Evolutionary conservation across 208 protist species (phyloP), one percentile per base, ranked within the genome.

Genomic region (Trichomonas vaginalis): DNA sequence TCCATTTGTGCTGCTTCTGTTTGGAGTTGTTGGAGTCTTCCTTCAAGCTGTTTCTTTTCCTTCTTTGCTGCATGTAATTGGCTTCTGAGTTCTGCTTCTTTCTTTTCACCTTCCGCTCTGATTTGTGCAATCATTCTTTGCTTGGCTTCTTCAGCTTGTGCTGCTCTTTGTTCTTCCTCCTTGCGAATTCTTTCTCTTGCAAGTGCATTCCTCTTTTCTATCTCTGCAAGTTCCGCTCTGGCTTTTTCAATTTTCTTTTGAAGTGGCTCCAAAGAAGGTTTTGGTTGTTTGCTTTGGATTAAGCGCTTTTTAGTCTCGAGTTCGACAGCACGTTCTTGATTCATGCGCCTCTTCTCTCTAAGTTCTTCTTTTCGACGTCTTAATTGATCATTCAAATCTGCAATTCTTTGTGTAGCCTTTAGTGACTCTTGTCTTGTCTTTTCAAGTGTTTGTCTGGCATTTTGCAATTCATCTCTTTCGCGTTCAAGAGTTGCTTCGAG

Each of bases 191-290:
- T 92, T 92, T 92, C 14, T 39, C 86, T 0, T 35, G 86, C 45
- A 3, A 51, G 0, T 37, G 23, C 86, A 42, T 92, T 92, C 17
- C 40, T 35, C 27, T 92, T 17, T 51, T 92, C 86, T 35, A 92
- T 23, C 35, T 56, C 45, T 35, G 45, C 40, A 15, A 92, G 45
- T 48, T 92, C 86, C 17, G 42, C 0, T 39, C 86, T 23, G 0
- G 86, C 86, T 39, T 92, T 92, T 51, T 92, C 86, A 51, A 92
- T 51, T 47, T 92, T 92, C 27, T 56, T 17, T 39, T 92, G 86
- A 6, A 92, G 37, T n/a, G 86, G 86, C 39, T 92, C 45, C 23
- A 51, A 1, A 39, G 86, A 51, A 56, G 45, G 40, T 27, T 56
- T 56, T 9, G 12, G 15, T 47, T 42, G 86, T 51, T 92, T 92